Evolutionary conservation across 495 filamentous ascomycete genomes (phyloP), one percentile per base, ranked within the genome.

Genomic region (Penicillium dipodomyicola): DNA sequence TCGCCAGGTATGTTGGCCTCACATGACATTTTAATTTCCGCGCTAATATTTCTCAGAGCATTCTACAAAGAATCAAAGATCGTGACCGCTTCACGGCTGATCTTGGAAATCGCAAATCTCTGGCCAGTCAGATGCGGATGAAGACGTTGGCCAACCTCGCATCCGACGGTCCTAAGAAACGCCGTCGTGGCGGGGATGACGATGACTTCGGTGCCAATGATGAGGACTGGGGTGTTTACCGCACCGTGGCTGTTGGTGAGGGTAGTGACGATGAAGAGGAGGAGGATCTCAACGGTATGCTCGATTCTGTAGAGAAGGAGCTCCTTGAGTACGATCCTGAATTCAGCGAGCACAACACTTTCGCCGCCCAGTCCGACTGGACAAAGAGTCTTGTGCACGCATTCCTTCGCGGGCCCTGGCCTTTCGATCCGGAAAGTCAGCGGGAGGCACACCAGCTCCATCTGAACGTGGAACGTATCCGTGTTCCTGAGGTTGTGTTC

Each of bases 171-270:
- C 92, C 93, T 0, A 84, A 84, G 54, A 91, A 91, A 70, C 93
- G 93, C 66, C 83, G 92, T 37, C 82, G 94, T 23, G 87, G 87
- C 17, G 79, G 77, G 17, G 82, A 84, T 53, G 94, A 98, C 63
- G 94, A 98, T 66, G 89, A 88, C 56, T 98, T 98, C 67, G 94
- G 94, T 54, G 92, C 93, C 33, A 94, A 98, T 67, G 94, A 98
- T 62, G 91, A 93, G 54, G 94, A 98, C 70, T 98, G 94, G 94
- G 88, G 88, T 50, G 90, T 98, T 14, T 98, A 98, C 72, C 86
- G 95, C 19, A 87, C 84, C 23, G 92, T 98, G 41, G 91, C 91
- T 4, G 90, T 86, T 1, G 91, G 88, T 15, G 84, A 87, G 9
- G 72, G 73, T 17, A 87, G 85, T 61, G 90, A 92, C 65, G 87